Base-by-base conservation (phyloP, 257 asterid species). In the Petunia secreta region DNA sequence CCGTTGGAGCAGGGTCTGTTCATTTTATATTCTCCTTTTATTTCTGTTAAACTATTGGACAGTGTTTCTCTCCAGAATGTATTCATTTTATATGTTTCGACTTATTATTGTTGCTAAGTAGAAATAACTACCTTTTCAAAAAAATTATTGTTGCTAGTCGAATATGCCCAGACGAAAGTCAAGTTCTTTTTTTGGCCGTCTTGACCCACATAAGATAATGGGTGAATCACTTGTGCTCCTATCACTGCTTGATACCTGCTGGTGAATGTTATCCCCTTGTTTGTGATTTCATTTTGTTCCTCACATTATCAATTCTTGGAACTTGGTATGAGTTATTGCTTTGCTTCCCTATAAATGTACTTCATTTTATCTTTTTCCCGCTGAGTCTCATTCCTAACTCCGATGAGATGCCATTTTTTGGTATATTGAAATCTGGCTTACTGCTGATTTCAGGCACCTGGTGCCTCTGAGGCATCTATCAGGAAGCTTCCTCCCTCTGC, bases 401-500 rank as follows among this genome's bases (percentile, higher is more conserved):
- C 55, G 10, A 11, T 14, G 2, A 52, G 55, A 52, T 52, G 3
- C 15, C 55, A 52, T 69, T 69, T 44, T 69, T 2, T 6, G 39
- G 13, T 59, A 16, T 16, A n/a, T n/a, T 68, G 4, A 37, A 16
- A 44, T 68, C 36, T 64, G 82, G 76, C 39, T 52, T 55, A 8
- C 81, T 85, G 50, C 40, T 81, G 78, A 79, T 80, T 87, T 79
- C 87, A 92, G 98, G 86, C 79, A 9, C 96, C 99, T 13, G 99
- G 98, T 83, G 93, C 97, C 74, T 53, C 95, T 75, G 98, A 91
- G 86, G 88, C 92, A 11, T 73, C 98, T 63, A 85, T 95, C 75
- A 89, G 98, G 89, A 82, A 89, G 82, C 79, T 93, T 77, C 98
- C 98, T 81, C 98, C 98, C 63, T 95, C 98, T 79, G 97, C 97